Evolutionary conservation across 164 flowering plant species (phyloP).

Genomic region (Chimonanthus salicifolius): DNA sequence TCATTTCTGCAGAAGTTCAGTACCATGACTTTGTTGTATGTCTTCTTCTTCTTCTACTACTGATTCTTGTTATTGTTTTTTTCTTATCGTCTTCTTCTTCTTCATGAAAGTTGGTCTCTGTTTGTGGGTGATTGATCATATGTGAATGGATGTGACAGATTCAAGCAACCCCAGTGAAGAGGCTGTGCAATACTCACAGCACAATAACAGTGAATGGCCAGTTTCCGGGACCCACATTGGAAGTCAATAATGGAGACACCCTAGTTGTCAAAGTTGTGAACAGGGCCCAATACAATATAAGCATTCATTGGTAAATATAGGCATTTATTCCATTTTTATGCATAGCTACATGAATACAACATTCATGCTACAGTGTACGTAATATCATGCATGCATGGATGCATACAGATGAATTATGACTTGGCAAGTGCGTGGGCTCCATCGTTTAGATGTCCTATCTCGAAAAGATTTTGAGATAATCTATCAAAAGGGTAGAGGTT

Average conservation of each 20-base stretch:
- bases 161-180: conserved; percentile 86
- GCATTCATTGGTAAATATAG: conserved; percentile 75
- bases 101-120: background rate
- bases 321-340: too few species aligned
- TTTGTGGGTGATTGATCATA: background rate
- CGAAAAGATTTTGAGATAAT: too few species aligned
- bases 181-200: conserved; percentile 84
- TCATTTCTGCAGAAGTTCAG: conserved; percentile 30
- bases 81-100: conserved; percentile 3
- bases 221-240: conserved; percentile 81
- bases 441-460: too few species aligned
- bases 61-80: background rate
- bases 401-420: background rate
- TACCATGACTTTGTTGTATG: conserved; percentile 57
- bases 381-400: background rate
- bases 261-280: conserved; percentile 62
- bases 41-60: conserved; percentile 3
- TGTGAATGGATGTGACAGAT: conserved; percentile 31
- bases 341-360: conserved; percentile 2
- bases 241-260: conserved; percentile 73
- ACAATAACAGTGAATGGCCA: conserved; percentile 82
- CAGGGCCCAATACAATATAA: conserved; percentile 59
- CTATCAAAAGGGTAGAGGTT: too few species aligned
- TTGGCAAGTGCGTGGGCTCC: too few species aligned
- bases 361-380: background rate